A percentile compares a stretch with the other conserved stretches of the same genome.
phyloP scores from a whole-genome alignment of 306 rosid genomes.

The Arachis hypogaea region DNA sequence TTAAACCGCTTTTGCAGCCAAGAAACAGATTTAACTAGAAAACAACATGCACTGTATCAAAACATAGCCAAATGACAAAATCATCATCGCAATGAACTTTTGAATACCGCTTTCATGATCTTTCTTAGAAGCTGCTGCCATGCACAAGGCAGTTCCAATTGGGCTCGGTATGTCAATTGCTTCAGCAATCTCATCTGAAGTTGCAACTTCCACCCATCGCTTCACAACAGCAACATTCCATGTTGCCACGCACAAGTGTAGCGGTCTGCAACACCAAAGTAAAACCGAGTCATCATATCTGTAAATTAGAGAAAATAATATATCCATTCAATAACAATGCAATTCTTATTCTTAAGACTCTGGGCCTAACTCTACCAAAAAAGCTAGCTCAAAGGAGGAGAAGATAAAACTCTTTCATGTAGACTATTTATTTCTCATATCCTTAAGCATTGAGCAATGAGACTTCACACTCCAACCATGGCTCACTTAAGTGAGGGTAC shows the following conservation, averaged over 20 bases:
- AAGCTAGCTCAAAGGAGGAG: no score
- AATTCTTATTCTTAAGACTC: not conserved
- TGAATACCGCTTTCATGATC: constrained; percentile 87
- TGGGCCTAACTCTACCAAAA: no score
- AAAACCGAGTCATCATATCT: constrained; percentile 33
- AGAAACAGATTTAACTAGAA: constrained; percentile 6
- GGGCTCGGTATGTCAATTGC: constrained; percentile 83
- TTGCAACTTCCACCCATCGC: constrained; percentile 95
- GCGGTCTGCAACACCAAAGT: constrained; percentile 67
- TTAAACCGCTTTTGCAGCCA: constrained; percentile 20
- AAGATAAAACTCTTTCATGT: no score
- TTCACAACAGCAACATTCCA: constrained; percentile 94
- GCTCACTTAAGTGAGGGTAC: not conserved
- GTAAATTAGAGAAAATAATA: constrained; percentile 21
- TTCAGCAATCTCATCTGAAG: constrained; percentile 76
- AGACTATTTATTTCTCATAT: no score
- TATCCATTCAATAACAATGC: constrained; percentile 19
- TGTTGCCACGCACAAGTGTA: constrained; percentile 93
- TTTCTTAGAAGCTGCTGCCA: constrained; percentile 97
- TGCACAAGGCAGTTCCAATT: constrained; percentile 91
- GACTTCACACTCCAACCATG: no score
- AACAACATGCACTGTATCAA: constrained; percentile 16
- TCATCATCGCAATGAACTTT: constrained; percentile 34
- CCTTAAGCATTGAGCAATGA: no score
- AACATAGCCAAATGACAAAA: constrained; percentile 28